Conservation (phyloP, 2,329 filamentous ascomycete species). For the Paracoccidioides lutzii region DNA sequence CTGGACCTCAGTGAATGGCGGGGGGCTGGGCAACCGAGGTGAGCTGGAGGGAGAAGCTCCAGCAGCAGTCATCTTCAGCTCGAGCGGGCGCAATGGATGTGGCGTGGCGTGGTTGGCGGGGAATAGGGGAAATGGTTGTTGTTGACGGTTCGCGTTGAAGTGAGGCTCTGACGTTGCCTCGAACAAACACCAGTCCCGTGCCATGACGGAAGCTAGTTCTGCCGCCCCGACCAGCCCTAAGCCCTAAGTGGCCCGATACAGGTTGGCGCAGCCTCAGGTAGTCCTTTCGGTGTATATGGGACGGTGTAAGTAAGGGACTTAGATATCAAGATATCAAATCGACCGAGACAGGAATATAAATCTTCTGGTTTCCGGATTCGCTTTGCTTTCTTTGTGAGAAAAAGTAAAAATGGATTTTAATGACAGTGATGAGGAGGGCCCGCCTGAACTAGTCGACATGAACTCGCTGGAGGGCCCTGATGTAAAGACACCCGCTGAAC, state of each 20-base stretch:
- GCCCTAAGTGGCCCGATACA: slow-evolving; percentile 16
- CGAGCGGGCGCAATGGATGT: slow-evolving; percentile 6
- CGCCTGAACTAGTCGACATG: slow-evolving; percentile 33
- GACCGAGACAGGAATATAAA: too few species aligned
- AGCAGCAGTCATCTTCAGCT: slow-evolving; percentile 29
- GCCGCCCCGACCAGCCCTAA: slow-evolving; percentile 18
- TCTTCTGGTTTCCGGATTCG: too few species aligned
- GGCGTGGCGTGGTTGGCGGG: neutral
- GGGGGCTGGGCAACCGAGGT: slow-evolving; percentile 85
- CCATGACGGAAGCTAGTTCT: slow-evolving; percentile 1
- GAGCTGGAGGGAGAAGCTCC: slow-evolving; percentile 53
- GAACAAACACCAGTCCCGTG: neutral
- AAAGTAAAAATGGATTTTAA: slow-evolving; percentile 5
- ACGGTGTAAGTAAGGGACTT: too few species aligned
- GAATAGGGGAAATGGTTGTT: neutral
- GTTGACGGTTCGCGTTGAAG: neutral
- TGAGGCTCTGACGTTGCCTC: neutral
- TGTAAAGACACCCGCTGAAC: slow-evolving; percentile 17
- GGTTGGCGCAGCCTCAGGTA: neutral
- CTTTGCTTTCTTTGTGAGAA: neutral
- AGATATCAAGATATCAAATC: too few species aligned
- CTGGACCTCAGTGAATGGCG: slow-evolving; percentile 89
- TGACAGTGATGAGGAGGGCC: slow-evolving; percentile 28
- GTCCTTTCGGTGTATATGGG: too few species aligned
- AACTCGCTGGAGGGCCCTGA: slow-evolving; percentile 15